Percentiles rank a stretch among this genome's conserved stretches.
Conservation (phyloP, 768 basidiomycete genomes). For the Xerocomus potaroensis region DNA sequence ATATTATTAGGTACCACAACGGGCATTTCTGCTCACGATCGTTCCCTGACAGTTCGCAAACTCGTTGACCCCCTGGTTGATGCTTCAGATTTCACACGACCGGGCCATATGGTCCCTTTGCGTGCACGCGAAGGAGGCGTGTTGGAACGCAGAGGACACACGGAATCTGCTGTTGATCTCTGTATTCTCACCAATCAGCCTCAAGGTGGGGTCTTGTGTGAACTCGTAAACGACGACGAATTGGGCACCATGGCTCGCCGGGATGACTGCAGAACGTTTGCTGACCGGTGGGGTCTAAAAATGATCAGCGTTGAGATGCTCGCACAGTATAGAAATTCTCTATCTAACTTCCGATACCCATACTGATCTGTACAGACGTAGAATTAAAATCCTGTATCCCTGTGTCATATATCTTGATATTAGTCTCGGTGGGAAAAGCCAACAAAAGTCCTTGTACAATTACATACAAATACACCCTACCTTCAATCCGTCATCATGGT, state of each 20-base stretch:
- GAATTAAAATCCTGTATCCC: no score
- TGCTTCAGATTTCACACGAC: conserved; percentile 78
- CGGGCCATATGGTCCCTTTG: conserved; percentile 94
- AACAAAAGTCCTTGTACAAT: conserved; percentile 25
- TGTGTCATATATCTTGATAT: no score
- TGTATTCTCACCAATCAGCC: conserved; percentile 67
- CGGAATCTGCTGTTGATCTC: conserved; percentile 85
- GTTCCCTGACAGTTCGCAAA: conserved; percentile 80
- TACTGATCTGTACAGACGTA: no score
- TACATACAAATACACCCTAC: conserved; percentile 17
- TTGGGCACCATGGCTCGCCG: conserved; percentile 90
- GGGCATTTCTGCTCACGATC: conserved; percentile 95
- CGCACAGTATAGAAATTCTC: conserved; percentile 36
- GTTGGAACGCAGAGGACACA: conserved; percentile 86
- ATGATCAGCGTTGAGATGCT: conserved; percentile 94
- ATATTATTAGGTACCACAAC: conserved; percentile 72
- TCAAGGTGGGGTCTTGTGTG: conserved; percentile 79
- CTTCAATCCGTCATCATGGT: conserved; percentile 45
- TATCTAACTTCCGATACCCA: neutral
- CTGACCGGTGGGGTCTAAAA: conserved; percentile 83
- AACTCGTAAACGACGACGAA: conserved; percentile 89
- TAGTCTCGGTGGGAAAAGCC: no score
- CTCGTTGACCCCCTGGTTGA: conserved; percentile 58
- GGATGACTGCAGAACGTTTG: conserved; percentile 90
- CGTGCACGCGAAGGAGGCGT: conserved; percentile 85